Base-by-base conservation (phyloP, 768 basidiomycete species). In the Mrakia gelida region DNA sequence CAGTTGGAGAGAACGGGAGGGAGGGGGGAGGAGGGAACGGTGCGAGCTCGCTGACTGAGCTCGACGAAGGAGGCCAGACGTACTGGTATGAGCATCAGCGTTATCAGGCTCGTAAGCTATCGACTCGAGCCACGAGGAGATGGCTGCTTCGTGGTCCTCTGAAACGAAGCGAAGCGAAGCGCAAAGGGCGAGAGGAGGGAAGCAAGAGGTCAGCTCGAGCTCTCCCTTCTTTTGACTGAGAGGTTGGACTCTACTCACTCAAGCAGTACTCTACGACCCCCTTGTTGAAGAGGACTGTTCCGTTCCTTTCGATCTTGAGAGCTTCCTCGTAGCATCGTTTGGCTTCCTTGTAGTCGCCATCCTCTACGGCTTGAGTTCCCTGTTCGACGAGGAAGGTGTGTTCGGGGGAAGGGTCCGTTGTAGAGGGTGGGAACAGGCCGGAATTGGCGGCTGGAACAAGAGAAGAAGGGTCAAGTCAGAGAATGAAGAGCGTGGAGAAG, bases 71-170 rank as follows among this genome's bases (percentile, higher is more conserved):
- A 26, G 67, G 71, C 11, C 71, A 34, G 56, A 86, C 89, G 80
- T 84, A 93, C 93, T 94, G 54, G 92, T 93, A 85, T 95, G 93
- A 43, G 92, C 89, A 83, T 94, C 93, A 34, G 93, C 88, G 81
- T 92, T 93, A 75, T 90, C 88, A 52, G 93, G 93, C 80, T 94
- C 92, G 62, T 94, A 85, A 32, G 88, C 84, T 77, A 94, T 92
- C 4, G 91, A 92, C 81, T 92, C 92, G 80, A 93, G 91, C 93
- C 93, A 95, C 49, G 91, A 89, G 59, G 89, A 85, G 80, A 95
- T 94, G 43, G 93, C 93, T 49, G 91, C 89, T 81, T 93, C 91
- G 83, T 90, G 95, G 83, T 94, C 92, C 89, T 94, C 93, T 95
- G 65, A 16, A 38, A n/a, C 23, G 34, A 28, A 23, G 18, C 38